A percentile compares a stretch with the other conserved stretches of the same genome.
These are phyloP conservation scores for Ceratocystis cubensis DNA, from an alignment of 2,329 filamentous ascomycete genomes.

Conservation along the genomic window DNA sequence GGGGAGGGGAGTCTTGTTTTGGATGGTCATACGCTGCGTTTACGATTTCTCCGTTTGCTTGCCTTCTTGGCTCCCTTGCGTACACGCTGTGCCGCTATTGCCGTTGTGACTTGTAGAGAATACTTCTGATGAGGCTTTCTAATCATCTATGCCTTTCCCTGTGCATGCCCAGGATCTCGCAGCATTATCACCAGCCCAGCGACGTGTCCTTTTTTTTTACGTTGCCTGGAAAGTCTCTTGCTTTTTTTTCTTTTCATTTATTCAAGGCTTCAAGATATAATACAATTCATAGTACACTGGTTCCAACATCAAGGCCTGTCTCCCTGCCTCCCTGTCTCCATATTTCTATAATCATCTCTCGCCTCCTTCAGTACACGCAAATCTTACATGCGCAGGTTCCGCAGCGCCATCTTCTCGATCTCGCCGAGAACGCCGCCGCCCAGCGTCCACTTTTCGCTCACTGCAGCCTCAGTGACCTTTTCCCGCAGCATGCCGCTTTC, in stretches of 20 bases:
- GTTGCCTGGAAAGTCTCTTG: neutral
- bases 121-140: neutral
- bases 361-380: neutral
- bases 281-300: constrained; percentile 19
- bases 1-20: constrained; percentile 7
- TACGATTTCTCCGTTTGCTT: constrained; percentile 4
- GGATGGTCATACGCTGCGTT: constrained; percentile 13
- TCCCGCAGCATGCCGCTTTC: constrained; percentile 66
- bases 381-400: constrained; percentile 36
- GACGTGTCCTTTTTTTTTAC: neutral
- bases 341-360: neutral
- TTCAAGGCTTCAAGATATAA: constrained; percentile 11
- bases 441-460: constrained; percentile 74
- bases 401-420: constrained; percentile 56
- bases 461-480: constrained; percentile 54
- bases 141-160: too few species aligned
- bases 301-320: neutral
- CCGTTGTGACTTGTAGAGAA: neutral
- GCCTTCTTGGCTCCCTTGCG: neutral
- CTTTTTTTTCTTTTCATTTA: neutral
- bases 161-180: too few species aligned
- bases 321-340: neutral
- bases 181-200: too few species aligned
- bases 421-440: constrained; percentile 72
- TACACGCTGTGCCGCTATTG: neutral